Base-by-base conservation (phyloP, 768 basidiomycete genomes). In the Pleurotus eryngii region DNA sequence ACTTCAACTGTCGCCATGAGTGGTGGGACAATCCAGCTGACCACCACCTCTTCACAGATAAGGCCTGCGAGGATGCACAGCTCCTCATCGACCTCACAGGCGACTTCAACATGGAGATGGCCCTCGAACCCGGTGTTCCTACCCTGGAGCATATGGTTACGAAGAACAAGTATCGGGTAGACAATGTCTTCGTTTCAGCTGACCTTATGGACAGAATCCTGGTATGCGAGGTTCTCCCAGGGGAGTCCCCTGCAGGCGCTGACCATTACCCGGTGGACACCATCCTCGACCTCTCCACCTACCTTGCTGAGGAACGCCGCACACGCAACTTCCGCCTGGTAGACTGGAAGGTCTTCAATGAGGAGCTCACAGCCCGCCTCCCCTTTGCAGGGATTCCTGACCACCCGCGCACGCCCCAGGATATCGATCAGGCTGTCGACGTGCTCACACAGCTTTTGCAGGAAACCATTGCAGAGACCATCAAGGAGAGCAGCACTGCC, bases 341-440 rank as follows among this genome's bases (percentile, higher is more conserved):
- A 0, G 67, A 74, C 57, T 77, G 74, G 76, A 55, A 64, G 0
- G 51, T 60, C 0, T 73, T 75, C 57, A 46, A 60, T 2, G 49
- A 61, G 5, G 42, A 15, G 2, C 63, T 42, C 14, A 42, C 12
- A 42, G 39, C 39, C 12, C 14, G 17, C 14, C 39, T 42, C 2
- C 12, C 14, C 5, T 17, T 12, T 17, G 17, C 17, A 17, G 39
- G 39, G 12, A 17, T 12, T 42, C 39, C 39, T 42, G 17, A 42
- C 12, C 12, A 42, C 14, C 39, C 5, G 14, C 12, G 14, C 12
- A 12, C 39, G 39, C 12, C 39, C 17, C 12, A 42, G 14, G 39
- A 42, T 12, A 12, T 46, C 18, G 11, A 46, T 20, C n/a, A n/a
- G 11, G 46, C 46, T n/a, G 46, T 46, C 3, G 14, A 46, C 14